Conservation (phyloP, 371 early-diverging fungal genomes). For the Zychaea mexicana region DNA sequence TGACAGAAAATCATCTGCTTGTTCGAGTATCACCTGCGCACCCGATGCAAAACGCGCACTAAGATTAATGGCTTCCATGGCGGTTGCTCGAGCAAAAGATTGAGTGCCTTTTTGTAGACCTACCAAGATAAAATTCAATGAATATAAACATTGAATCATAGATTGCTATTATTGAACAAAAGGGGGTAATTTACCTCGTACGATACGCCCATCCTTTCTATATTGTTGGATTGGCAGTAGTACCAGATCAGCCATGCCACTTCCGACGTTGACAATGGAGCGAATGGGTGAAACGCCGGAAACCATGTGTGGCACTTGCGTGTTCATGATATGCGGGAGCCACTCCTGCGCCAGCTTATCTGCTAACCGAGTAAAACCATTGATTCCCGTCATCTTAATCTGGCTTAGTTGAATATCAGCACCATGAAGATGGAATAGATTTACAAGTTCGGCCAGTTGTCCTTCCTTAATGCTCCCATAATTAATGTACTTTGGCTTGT, state of each 20-base stretch:
- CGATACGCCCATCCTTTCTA: conserved; percentile 86
- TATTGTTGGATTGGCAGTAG: conserved; percentile 94
- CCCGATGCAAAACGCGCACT: conserved; percentile 90
- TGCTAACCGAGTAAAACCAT: conserved; percentile 61
- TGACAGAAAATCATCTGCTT: conserved; percentile 82
- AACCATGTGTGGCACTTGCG: conserved; percentile 87
- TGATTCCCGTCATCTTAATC: conserved; percentile 77
- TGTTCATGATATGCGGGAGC: conserved; percentile 89
- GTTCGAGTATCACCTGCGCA: conserved; percentile 88
- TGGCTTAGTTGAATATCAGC: conserved; percentile 82
- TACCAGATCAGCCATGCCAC: conserved; percentile 92
- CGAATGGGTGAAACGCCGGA: conserved; percentile 92
- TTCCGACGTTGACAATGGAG: conserved; percentile 87
- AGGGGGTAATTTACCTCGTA: conserved; percentile 59
- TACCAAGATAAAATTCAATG: conserved; percentile 9
- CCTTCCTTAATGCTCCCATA: conserved; percentile 72
- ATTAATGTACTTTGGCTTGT: conserved; percentile 93
- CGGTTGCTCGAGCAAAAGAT: conserved; percentile 88
- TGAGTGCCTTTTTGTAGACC: conserved; percentile 84
- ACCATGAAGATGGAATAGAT: conserved; percentile 91
- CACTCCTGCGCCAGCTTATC: conserved; percentile 73
- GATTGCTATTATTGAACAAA: neutral
- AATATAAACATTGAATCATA: neutral
- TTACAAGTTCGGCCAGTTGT: conserved; percentile 86
- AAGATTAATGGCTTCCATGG: conserved; percentile 88